phyloP scores from a whole-genome alignment of 768 basidiomycete species.

The Tubosaeta sp. region DNA sequence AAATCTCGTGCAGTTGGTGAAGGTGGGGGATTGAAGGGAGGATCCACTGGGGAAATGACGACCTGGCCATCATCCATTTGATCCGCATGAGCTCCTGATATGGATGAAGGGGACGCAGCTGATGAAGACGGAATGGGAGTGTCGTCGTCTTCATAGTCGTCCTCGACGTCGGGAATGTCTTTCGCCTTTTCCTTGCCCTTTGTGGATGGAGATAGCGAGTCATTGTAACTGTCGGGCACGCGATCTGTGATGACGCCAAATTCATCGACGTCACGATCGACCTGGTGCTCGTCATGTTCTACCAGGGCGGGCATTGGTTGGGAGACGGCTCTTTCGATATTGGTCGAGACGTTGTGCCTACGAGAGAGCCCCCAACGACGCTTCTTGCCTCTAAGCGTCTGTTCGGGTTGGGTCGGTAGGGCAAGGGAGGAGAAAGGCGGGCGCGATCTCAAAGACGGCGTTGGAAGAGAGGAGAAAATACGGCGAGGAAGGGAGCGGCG shows the following conservation, averaged over 20 bases:
- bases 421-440: constrained; percentile 8
- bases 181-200: constrained; percentile 38
- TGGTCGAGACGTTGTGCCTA: constrained; percentile 12
- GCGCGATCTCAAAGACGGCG: constrained; percentile 19
- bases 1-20: constrained; percentile 9
- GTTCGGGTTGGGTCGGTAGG: constrained; percentile 21
- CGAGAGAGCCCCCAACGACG: constrained; percentile 24
- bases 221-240: constrained; percentile 27
- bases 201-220: constrained; percentile 18
- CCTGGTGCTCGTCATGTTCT: constrained; percentile 28
- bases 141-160: constrained; percentile 1
- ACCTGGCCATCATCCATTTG: constrained; percentile 17
- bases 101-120: constrained; percentile 1
- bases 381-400: constrained; percentile 28
- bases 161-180: constrained; percentile 11
- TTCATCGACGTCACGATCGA: constrained; percentile 28
- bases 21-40: constrained; percentile 10
- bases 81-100: constrained; percentile 3
- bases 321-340: constrained; percentile 12
- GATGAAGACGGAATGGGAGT: constrained; percentile 19
- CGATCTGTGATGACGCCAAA: constrained; percentile 24
- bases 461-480: constrained; percentile 31
- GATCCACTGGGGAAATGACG: constrained; percentile 17
- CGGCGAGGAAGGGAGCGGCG: constrained; percentile 31
- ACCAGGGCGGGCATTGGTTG: constrained; percentile 12